Conservation (phyloP, 2,329 filamentous ascomycete genomes). For the Curvularia sp. region DNA sequence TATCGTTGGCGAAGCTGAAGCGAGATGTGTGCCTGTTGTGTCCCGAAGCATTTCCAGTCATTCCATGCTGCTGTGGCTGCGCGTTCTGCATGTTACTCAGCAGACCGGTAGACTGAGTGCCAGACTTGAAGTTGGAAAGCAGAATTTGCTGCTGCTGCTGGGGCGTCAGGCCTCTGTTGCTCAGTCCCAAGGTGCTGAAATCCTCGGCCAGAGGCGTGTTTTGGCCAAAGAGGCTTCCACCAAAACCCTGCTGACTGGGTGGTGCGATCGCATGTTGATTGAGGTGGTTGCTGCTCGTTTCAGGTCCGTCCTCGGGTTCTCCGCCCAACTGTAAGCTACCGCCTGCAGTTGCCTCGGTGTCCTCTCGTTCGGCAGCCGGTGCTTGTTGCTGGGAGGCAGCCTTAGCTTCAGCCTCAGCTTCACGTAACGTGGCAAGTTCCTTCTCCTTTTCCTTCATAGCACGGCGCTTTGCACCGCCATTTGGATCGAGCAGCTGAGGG, state of each 20-base stretch:
- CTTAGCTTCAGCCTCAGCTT: slow-evolving; percentile 63
- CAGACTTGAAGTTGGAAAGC: slow-evolving; percentile 66
- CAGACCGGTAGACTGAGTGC: slow-evolving; percentile 61
- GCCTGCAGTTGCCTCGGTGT: slow-evolving; percentile 70
- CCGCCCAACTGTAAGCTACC: slow-evolving; percentile 89
- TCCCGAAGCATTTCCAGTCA: slow-evolving; percentile 66
- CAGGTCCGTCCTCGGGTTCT: slow-evolving; percentile 81
- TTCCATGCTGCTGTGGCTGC: slow-evolving; percentile 57
- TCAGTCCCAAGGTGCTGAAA: slow-evolving; percentile 56
- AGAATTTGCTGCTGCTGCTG: slow-evolving; percentile 75
- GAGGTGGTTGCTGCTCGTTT: slow-evolving; percentile 65
- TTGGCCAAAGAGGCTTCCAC: slow-evolving; percentile 47
- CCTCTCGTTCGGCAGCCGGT: slow-evolving; percentile 63
- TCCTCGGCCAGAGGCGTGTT: slow-evolving; percentile 47
- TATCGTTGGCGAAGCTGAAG: slow-evolving; percentile 85
- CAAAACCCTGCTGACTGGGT: slow-evolving; percentile 72
- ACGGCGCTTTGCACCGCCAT: slow-evolving; percentile 81
- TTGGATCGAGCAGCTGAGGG: slow-evolving; percentile 82
- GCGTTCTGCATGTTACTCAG: slow-evolving; percentile 55
- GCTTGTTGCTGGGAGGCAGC: slow-evolving; percentile 50
- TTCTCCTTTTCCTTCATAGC: slow-evolving; percentile 72
- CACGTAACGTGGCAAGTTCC: slow-evolving; percentile 56
- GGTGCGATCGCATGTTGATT: slow-evolving; percentile 74
- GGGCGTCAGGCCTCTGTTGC: slow-evolving; percentile 77
- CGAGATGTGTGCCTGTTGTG: slow-evolving; percentile 85